Evolutionary conservation across 2,329 filamentous ascomycete genomes (phyloP).

Genomic region (Cyphellophora europaea): DNA sequence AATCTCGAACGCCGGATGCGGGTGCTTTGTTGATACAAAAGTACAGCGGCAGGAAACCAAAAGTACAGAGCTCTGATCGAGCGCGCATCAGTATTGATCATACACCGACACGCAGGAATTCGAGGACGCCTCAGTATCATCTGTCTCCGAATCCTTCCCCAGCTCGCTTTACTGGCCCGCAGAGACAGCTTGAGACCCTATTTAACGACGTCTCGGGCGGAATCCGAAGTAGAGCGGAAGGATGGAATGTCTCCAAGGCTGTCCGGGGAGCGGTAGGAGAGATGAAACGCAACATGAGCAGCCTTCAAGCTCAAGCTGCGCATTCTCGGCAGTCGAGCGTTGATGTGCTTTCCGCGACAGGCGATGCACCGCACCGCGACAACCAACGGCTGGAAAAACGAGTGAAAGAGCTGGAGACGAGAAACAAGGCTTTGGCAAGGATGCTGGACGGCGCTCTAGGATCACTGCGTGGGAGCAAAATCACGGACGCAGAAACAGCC

Average conservation of each 20-base stretch:
- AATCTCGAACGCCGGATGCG: slow-evolving; percentile 32
- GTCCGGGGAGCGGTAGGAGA: slow-evolving; percentile 39
- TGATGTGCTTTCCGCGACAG: slow-evolving; percentile 5
- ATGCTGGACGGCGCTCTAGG: slow-evolving; percentile 32
- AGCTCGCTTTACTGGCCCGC: slow-evolving; percentile 25
- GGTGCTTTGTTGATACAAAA: slow-evolving; percentile 35
- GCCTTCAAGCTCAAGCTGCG: slow-evolving; percentile 29
- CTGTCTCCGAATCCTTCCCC: slow-evolving; percentile 28
- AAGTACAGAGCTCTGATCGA: slow-evolving; percentile 15
- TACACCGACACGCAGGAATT: not conserved
- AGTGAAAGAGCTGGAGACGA: slow-evolving; percentile 27
- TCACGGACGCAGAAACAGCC: slow-evolving; percentile 14
- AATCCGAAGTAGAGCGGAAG: slow-evolving; percentile 37
- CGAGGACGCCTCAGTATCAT: slow-evolving; percentile 14
- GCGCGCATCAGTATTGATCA: slow-evolving; percentile 4
- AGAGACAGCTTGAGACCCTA: slow-evolving; percentile 33
- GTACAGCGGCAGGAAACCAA: slow-evolving; percentile 36
- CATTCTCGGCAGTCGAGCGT: slow-evolving; percentile 12
- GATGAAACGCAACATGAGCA: slow-evolving; percentile 37
- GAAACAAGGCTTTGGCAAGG: slow-evolving; percentile 31
- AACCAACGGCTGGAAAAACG: slow-evolving; percentile 10
- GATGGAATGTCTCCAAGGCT: slow-evolving; percentile 39
- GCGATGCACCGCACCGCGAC: not conserved
- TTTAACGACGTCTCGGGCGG: slow-evolving; percentile 40
- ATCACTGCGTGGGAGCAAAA: slow-evolving; percentile 28